These are phyloP conservation scores for Gamsiella multidivaricata DNA, from an alignment of 192 early-diverging fungal genomes.

Conservation along the genomic window DNA sequence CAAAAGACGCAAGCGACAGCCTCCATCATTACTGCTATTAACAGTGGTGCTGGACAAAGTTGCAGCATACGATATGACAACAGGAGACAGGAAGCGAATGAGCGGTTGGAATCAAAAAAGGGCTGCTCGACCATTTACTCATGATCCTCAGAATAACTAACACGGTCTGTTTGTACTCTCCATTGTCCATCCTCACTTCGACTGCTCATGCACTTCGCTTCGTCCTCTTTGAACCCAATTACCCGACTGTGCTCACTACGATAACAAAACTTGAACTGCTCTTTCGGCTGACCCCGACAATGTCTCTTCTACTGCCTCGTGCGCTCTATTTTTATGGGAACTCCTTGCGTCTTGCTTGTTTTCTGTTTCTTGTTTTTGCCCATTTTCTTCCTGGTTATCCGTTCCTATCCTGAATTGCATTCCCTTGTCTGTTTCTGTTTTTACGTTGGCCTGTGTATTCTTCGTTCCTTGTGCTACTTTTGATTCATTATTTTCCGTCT, in stretches of 20 bases:
- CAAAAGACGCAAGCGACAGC: background rate
- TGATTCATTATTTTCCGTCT: background rate
- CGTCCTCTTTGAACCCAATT: background rate
- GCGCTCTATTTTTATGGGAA: constrained; percentile 13
- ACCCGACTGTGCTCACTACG: background rate
- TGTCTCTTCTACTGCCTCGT: background rate
- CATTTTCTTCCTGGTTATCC: background rate
- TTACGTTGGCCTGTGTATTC: constrained; percentile 7
- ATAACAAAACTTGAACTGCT: background rate
- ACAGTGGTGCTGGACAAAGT: no score
- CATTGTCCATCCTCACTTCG: background rate
- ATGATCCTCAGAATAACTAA: background rate
- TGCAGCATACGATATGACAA: background rate
- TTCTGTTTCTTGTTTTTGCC: background rate
- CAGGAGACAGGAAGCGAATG: background rate
- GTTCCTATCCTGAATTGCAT: background rate
- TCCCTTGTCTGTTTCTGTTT: background rate
- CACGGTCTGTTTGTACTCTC: background rate
- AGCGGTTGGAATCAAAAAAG: background rate
- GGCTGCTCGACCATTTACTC: background rate
- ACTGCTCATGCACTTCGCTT: background rate
- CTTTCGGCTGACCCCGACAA: constrained; percentile 1
- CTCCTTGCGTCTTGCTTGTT: constrained; percentile 8
- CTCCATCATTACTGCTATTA: background rate
- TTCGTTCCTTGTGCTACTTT: background rate